A percentile compares a stretch with the other conserved stretches of the same genome.
Evolutionary conservation across 1,139 yeast species (phyloP).

Genomic region (Eremothecium sinecaudum): DNA sequence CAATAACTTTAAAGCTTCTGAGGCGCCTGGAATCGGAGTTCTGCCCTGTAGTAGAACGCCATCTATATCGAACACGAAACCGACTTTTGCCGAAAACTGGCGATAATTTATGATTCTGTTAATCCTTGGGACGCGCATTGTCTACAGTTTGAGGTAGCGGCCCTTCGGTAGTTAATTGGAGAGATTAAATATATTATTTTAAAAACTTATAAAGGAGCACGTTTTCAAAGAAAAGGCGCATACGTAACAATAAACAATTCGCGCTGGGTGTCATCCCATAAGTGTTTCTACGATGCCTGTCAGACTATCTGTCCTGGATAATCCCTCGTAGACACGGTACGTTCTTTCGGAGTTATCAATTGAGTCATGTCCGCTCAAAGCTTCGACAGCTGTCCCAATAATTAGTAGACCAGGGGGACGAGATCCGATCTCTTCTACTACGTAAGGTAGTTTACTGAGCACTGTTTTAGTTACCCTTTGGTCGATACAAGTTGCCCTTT

Average conservation of each 20-base stretch:
- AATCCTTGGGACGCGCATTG: too few species aligned
- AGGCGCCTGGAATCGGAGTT: constrained; percentile 59
- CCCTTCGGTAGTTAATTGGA: too few species aligned
- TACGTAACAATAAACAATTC: too few species aligned
- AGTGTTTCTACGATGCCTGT: too few species aligned
- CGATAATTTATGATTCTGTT: too few species aligned
- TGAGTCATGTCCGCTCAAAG: constrained; percentile 32
- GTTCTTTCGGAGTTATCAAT: constrained; percentile 21
- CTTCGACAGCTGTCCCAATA: constrained; percentile 72
- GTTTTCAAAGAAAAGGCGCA: too few species aligned
- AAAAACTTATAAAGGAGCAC: too few species aligned
- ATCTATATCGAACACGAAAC: constrained; percentile 56
- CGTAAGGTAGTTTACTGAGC: constrained; percentile 55
- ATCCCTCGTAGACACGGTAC: constrained; percentile 50
- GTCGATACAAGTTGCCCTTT: constrained; percentile 89
- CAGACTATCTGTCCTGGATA: too few species aligned
- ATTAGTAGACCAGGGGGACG: constrained; percentile 90
- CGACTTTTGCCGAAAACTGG: constrained; percentile 18
- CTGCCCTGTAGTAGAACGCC: constrained; percentile 86
- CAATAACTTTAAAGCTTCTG: constrained; percentile 51
- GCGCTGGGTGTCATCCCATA: too few species aligned
- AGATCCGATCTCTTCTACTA: constrained; percentile 73
- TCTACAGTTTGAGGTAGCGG: too few species aligned
- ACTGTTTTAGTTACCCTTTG: constrained; percentile 77
- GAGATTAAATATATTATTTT: too few species aligned